Evolutionary conservation across 768 basidiomycete genomes (phyloP), one percentile per base, ranked within the genome.

Genomic region (Tulasnella sp.): DNA sequence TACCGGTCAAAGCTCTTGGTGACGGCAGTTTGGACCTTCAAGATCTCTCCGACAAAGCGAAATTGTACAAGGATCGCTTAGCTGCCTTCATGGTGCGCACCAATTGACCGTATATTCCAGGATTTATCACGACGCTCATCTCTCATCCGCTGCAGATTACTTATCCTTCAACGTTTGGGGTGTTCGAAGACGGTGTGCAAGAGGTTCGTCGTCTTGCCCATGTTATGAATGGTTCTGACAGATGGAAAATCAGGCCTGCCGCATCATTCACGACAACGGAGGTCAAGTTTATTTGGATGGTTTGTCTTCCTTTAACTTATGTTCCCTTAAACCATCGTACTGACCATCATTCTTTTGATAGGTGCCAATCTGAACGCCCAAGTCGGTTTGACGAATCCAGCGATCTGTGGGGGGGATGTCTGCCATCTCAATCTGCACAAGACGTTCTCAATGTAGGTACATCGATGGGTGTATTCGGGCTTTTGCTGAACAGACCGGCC

Each of bases 391-490:
- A 98, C 96, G 40, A 95, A 95, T 83, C 94, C 94, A 46, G 95
- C 93, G 0, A 91, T 89, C n/a, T 97, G 95, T 82, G 98, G 98
- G 70, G 97, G 95, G 75, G 98, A 99, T 84, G 96, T 99, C 51
- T 98, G 96, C 83, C 98, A 99, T 84, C 88, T 98, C 86, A 99
- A 99, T 85, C 87, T 99, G 46, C 98, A 99, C 87, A 99, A 99
- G 86, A 97, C 96, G 1, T 98, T 98, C 83, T 92, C 95, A 9
- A 98, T 98, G 92, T 94, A 82, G 78, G 92, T 82, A 5, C 46
- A n/a, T n/a, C 37, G 71, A 71, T 16, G 6, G 35, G 10, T 15
- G 37, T 35, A 51, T 2, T 35, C 16, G 35, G 74, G 57, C 29
- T 69, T 32, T 15, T 67, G 32, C 61, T 32, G 23, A 67, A 35